Percentiles rank a stretch among this genome's conserved stretches.
Evolutionary conservation across 2,329 filamentous ascomycete species (phyloP).

Genomic region (Talaromyces verruculosus): DNA sequence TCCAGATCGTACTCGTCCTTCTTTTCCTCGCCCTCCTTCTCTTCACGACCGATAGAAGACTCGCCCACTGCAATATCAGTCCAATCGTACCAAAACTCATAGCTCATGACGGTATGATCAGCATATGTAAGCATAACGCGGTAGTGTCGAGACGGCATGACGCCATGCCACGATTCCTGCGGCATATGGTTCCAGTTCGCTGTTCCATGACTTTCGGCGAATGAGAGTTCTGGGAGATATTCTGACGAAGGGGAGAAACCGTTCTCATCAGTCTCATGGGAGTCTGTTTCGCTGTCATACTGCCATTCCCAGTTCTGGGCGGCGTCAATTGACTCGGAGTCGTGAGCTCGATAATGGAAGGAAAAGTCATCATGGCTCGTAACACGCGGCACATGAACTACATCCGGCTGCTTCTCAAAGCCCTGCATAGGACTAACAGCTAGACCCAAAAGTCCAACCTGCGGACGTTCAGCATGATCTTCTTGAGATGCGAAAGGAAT

Average conservation of each 20-base stretch:
- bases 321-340: not conserved
- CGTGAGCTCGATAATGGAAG: constrained; percentile 27
- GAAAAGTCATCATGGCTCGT: constrained; percentile 24
- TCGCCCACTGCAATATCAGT: constrained; percentile 24
- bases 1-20: not conserved
- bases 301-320: constrained; percentile 11
- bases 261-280: not conserved
- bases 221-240: constrained; percentile 24
- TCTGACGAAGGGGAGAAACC: constrained; percentile 7
- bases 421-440: constrained; percentile 59
- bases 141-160: constrained; percentile 46
- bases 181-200: constrained; percentile 36
- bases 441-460: constrained; percentile 54
- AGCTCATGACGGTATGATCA: constrained; percentile 59
- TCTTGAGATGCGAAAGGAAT: constrained; percentile 56
- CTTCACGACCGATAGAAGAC: not conserved
- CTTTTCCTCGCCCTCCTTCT: not conserved
- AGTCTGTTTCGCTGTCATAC: not conserved
- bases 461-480: constrained; percentile 43
- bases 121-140: constrained; percentile 58
- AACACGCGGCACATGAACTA: constrained; percentile 34
- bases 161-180: constrained; percentile 41
- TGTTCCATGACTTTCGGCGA: constrained; percentile 38
- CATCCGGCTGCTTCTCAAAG: constrained; percentile 39
- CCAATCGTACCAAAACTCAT: constrained; percentile 56